Conservation (phyloP, 2,329 filamentous ascomycete species). For the Trichoderma breve region DNA sequence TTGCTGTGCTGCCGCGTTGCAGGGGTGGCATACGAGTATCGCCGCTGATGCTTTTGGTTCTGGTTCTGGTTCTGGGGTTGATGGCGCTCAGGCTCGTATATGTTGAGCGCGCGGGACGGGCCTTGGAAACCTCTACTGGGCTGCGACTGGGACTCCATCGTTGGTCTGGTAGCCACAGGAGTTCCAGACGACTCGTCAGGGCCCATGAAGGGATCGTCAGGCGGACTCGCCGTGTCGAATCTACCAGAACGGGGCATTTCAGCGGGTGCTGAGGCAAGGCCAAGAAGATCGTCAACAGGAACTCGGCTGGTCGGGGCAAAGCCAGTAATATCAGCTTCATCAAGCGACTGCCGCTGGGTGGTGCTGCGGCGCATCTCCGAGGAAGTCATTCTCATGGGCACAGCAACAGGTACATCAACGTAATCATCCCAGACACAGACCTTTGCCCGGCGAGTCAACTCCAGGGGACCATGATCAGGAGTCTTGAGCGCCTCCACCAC, state of each 20-base stretch:
- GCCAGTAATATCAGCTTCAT: constrained; percentile 84
- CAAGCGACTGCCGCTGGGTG: constrained; percentile 50
- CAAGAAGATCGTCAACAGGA: constrained; percentile 66
- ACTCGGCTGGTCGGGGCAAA: constrained; percentile 34
- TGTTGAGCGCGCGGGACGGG: constrained; percentile 41
- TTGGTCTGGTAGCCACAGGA: not conserved
- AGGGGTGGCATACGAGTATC: constrained; percentile 54
- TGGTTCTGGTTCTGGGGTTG: constrained; percentile 10
- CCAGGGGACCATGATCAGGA: constrained; percentile 85
- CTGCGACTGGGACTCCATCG: constrained; percentile 16
- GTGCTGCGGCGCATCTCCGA: constrained; percentile 74
- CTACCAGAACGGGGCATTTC: constrained; percentile 73
- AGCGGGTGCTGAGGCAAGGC: constrained; percentile 57
- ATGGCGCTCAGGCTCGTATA: constrained; percentile 47
- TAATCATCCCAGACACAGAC: constrained; percentile 98
- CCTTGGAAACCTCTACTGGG: constrained; percentile 41
- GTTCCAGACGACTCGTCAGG: constrained; percentile 35
- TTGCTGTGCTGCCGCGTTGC: constrained; percentile 48
- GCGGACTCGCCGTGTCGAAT: constrained; percentile 62
- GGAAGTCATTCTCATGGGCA: constrained; percentile 81
- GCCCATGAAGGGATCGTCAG: constrained; percentile 41
- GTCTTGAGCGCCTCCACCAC: constrained; percentile 96
- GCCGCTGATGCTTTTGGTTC: constrained; percentile 44
- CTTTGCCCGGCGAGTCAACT: constrained; percentile 83
- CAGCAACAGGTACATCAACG: constrained; percentile 91